phyloP scores from a whole-genome alignment of 495 filamentous ascomycete genomes.

The Poronia punctata region DNA sequence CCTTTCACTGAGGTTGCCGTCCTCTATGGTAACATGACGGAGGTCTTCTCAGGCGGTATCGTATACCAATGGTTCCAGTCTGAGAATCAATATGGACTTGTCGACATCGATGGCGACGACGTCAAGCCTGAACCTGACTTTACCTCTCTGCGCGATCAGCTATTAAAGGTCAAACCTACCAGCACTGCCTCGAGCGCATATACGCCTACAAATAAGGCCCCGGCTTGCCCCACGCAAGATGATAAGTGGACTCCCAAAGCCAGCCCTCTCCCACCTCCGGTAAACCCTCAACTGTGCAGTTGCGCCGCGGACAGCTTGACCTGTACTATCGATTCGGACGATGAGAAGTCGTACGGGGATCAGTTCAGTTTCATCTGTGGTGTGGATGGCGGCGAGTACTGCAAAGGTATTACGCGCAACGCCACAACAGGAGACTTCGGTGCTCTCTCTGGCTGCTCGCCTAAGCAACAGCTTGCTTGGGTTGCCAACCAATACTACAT shows the following conservation, averaged over 20 bases:
- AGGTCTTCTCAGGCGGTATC: constrained; percentile 80
- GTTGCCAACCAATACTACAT: constrained; percentile 77
- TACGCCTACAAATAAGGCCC: constrained; percentile 65
- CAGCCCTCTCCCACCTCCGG: constrained; percentile 73
- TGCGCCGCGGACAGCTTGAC: constrained; percentile 68
- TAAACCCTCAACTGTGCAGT: constrained; percentile 63
- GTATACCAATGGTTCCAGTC: constrained; percentile 97
- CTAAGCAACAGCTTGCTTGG: constrained; percentile 70
- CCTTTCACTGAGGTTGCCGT: constrained; percentile 76
- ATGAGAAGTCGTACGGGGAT: constrained; percentile 46
- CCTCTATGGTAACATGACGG: constrained; percentile 74
- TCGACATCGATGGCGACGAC: constrained; percentile 49
- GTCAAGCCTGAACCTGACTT: constrained; percentile 66
- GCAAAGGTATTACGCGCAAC: constrained; percentile 66
- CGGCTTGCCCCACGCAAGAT: constrained; percentile 62
- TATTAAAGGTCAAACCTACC: constrained; percentile 59
- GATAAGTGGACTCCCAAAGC: constrained; percentile 47
- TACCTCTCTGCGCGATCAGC: constrained; percentile 60
- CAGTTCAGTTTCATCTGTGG: constrained; percentile 70
- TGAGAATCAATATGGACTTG: constrained; percentile 82
- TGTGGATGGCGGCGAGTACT: constrained; percentile 40
- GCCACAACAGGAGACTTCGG: constrained; percentile 70
- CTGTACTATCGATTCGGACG: constrained; percentile 52
- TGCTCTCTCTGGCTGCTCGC: constrained; percentile 77
- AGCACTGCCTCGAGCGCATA: constrained; percentile 61